Evolutionary conservation across 2,329 filamentous ascomycete genomes (phyloP).

Genomic region (Sporothrix brunneoviolacea): DNA sequence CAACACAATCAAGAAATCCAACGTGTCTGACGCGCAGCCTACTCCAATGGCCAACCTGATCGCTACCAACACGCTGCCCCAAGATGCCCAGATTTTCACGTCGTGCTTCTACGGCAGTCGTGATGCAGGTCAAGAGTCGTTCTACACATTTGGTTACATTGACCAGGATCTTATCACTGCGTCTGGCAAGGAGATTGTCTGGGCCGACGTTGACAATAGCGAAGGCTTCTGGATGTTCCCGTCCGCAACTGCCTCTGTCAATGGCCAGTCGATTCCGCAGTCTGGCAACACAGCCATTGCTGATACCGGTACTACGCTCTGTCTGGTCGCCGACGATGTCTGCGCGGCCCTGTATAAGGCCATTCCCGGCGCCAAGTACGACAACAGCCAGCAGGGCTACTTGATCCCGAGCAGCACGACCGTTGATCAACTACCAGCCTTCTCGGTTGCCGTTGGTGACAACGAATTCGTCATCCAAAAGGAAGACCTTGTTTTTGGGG

Average conservation of each 20-base stretch:
- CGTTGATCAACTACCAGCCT: constrained; percentile 47
- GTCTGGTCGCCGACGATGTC: constrained; percentile 54
- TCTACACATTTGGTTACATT: constrained; percentile 70
- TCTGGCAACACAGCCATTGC: constrained; percentile 59
- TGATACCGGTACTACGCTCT: constrained; percentile 66
- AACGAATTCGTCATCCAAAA: constrained; percentile 55
- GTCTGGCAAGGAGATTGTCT: constrained; percentile 49
- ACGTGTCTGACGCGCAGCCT: constrained; percentile 35
- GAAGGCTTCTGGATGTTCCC: constrained; percentile 63
- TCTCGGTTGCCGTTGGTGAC: constrained; percentile 58
- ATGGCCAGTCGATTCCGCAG: constrained; percentile 44
- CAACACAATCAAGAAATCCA: constrained; percentile 47
- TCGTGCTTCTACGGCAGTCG: constrained; percentile 53
- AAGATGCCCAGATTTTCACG: constrained; percentile 53
- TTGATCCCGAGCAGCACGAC: constrained; percentile 51
- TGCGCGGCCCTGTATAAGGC: constrained; percentile 56
- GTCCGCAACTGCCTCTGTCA: constrained; percentile 50
- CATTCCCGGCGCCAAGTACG: constrained; percentile 55
- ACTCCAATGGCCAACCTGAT: constrained; percentile 68
- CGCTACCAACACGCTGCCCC: constrained; percentile 36
- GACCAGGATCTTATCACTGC: constrained; percentile 54
- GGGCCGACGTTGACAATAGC: constrained; percentile 53
- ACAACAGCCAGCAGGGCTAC: constrained; percentile 53
- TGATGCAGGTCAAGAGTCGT: constrained; percentile 45
- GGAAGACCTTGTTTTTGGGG: constrained; percentile 54